phyloP scores from a whole-genome alignment of 768 basidiomycete species.

The Thelephora ganbajun region DNA sequence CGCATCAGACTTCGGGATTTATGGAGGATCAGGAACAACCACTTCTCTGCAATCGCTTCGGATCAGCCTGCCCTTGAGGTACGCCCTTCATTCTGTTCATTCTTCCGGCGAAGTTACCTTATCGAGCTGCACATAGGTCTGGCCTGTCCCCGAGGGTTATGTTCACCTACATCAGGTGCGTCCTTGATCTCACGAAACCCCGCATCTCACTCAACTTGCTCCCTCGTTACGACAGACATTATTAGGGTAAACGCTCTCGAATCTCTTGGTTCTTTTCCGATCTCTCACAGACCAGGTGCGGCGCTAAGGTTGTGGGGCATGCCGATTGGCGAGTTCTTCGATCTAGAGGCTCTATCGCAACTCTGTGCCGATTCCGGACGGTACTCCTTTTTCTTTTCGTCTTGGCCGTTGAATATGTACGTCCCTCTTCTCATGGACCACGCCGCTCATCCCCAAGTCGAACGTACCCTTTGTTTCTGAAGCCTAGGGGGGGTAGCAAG shows the following conservation, averaged over 20 bases:
- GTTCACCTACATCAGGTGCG: conserved; percentile 42
- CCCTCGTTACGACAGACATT: conserved; percentile 28
- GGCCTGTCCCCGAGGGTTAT: conserved; percentile 33
- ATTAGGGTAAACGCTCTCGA: conserved; percentile 30
- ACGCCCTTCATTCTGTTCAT: conserved; percentile 1
- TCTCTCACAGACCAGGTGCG: neutral
- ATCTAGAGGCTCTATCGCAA: conserved; percentile 47
- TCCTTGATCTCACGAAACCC: neutral
- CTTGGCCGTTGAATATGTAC: conserved; percentile 62
- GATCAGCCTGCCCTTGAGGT: conserved; percentile 59
- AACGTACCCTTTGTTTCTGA: conserved; percentile 2
- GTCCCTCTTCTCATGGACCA: conserved; percentile 10
- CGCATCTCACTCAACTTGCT: neutral
- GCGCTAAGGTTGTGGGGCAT: conserved; percentile 48
- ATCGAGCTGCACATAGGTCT: conserved; percentile 23
- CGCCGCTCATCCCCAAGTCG: neutral
- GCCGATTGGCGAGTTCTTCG: conserved; percentile 67
- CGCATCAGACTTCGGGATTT: neutral
- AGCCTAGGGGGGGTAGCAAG: conserved; percentile 59
- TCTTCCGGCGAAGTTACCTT: neutral
- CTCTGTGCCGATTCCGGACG: conserved; percentile 41
- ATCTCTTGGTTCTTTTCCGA: neutral
- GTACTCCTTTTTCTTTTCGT: conserved; percentile 67
- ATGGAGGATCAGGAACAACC: conserved; percentile 40
- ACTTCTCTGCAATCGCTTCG: conserved; percentile 56